Percentiles rank a stretch among this genome's conserved stretches.
These are phyloP conservation scores for Sarocladium kiliense DNA, from an alignment of 2,329 filamentous ascomycete species.

Conservation along the genomic window DNA sequence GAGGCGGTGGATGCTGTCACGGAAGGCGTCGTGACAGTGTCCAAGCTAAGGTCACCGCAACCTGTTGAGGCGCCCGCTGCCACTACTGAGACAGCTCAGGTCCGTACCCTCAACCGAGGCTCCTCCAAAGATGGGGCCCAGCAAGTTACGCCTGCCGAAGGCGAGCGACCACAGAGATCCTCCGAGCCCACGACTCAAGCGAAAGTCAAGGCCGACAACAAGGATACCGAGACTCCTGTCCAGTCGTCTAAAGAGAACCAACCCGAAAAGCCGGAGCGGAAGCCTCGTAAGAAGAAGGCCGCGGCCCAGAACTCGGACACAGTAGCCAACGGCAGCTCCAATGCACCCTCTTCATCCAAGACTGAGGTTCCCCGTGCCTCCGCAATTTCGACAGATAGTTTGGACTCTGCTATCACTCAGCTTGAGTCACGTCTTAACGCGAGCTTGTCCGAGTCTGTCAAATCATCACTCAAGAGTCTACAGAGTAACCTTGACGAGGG, in stretches of 20 bases:
- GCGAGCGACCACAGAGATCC: constrained; percentile 6
- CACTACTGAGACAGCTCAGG: constrained; percentile 24
- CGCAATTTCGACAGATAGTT: constrained; percentile 37
- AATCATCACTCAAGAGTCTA: constrained; percentile 55
- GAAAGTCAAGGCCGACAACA: constrained; percentile 39
- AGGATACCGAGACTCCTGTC: constrained; percentile 41
- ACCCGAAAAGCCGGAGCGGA: constrained; percentile 58
- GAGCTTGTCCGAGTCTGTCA: constrained; percentile 46
- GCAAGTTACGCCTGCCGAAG: constrained; percentile 24
- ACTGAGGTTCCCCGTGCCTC: constrained; percentile 11
- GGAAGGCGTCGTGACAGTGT: constrained; percentile 68
- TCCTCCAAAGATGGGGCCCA: constrained; percentile 23
- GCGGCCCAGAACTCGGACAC: constrained; percentile 18
- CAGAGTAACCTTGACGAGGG: constrained; percentile 64
- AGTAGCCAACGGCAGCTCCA: constrained; percentile 22
- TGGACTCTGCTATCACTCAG: constrained; percentile 49
- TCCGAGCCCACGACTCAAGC: constrained; percentile 25
- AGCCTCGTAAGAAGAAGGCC: constrained; percentile 64
- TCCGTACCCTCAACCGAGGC: constrained; percentile 28
- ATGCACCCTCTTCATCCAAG: constrained; percentile 14
- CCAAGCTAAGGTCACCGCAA: constrained; percentile 57
- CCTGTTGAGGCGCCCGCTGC: constrained; percentile 33
- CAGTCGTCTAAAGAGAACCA: constrained; percentile 31
- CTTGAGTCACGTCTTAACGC: constrained; percentile 47
- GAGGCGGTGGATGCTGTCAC: constrained; percentile 70